phyloP scores from a whole-genome alignment of 768 basidiomycete genomes.

The Roridomyces roridus region DNA sequence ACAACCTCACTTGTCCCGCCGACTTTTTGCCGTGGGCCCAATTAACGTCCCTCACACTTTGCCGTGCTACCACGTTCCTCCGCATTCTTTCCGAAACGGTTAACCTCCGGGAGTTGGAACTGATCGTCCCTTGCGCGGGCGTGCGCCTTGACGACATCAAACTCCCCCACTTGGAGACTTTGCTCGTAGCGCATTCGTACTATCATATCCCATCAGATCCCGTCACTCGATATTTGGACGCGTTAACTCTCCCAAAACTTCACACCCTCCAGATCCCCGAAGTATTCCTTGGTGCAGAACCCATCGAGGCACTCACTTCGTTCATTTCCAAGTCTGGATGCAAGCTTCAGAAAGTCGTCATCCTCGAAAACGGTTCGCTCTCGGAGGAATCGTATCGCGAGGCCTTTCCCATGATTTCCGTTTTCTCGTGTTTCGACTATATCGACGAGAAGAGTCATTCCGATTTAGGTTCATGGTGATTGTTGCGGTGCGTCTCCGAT shows the following conservation, averaged over 20 bases:
- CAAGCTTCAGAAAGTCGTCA: neutral
- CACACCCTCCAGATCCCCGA: neutral
- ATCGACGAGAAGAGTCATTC: no score
- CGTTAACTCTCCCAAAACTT: neutral
- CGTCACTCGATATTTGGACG: neutral
- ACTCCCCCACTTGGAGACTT: neutral
- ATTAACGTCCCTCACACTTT: neutral
- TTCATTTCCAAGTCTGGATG: neutral
- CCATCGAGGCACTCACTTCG: neutral
- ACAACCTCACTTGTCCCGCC: neutral
- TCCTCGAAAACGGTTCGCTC: neutral
- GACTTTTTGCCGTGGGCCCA: neutral
- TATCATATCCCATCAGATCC: no score
- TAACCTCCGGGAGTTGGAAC: neutral
- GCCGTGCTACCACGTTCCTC: neutral
- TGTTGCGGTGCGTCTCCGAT: no score
- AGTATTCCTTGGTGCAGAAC: neutral
- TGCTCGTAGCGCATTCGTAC: no score
- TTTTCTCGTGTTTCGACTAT: no score
- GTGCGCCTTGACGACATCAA: neutral
- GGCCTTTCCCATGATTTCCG: no score
- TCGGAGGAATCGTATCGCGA: no score
- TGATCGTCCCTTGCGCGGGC: no score
- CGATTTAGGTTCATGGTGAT: no score
- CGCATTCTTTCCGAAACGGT: neutral